These are phyloP conservation scores for Tolypocladium nubicola DNA, from an alignment of 2,329 filamentous ascomycete genomes.

Conservation along the genomic window DNA sequence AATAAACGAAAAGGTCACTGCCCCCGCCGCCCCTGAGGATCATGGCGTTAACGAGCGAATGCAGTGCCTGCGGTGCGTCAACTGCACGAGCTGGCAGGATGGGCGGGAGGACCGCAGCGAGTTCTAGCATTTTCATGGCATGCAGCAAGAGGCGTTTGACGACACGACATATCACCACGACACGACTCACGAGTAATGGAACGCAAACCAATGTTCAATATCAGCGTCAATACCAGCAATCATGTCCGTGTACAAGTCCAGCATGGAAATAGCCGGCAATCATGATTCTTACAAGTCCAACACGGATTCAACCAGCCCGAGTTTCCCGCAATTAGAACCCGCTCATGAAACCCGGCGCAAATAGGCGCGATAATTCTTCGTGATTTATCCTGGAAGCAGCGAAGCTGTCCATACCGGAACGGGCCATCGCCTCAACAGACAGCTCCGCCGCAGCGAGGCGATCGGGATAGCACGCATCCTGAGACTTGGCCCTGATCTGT, in stretches of 20 bases:
- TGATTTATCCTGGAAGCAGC: not conserved
- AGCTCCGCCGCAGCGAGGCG: not conserved
- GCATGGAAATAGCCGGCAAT: not conserved
- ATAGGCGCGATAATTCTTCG: not conserved
- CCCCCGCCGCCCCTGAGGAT: not conserved
- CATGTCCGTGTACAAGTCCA: not conserved
- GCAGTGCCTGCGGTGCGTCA: constrained; percentile 33
- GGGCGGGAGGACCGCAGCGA: constrained; percentile 30
- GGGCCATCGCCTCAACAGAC: not conserved
- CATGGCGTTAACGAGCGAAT: not conserved
- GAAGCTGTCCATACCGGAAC: not conserved
- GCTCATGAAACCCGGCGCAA: not conserved
- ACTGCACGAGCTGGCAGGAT: constrained; percentile 42
- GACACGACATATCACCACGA: not conserved
- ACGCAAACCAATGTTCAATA: no score
- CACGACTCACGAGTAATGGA: not conserved
- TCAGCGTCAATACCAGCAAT: not conserved
- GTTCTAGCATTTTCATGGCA: not conserved
- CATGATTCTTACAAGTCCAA: not conserved
- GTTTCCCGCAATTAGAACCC: not conserved
- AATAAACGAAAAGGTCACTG: constrained; percentile 50
- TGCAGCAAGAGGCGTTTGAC: not conserved
- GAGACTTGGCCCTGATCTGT: no score
- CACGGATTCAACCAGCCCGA: not conserved
- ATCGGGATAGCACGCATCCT: not conserved